A percentile compares a stretch with the other conserved stretches of the same genome.
Evolutionary conservation across 2,329 filamentous ascomycete species (phyloP).

Genomic region (Neurospora crassa): DNA sequence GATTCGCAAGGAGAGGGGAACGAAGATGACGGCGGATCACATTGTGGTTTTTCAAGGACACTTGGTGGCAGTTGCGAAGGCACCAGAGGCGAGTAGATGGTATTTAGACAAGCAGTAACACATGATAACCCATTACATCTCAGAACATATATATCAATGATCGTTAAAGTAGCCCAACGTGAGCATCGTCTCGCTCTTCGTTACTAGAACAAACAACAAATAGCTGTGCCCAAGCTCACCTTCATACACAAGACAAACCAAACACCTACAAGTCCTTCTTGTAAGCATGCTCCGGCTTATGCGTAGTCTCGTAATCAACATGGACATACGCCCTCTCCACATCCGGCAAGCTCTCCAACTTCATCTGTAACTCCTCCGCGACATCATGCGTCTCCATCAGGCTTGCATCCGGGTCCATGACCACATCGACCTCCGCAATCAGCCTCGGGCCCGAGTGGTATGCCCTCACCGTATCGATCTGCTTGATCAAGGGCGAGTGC

Average conservation of each 20-base stretch:
- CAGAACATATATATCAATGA: background rate
- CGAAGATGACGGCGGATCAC: background rate
- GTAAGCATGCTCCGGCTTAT: constrained; percentile 72
- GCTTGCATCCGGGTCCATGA: constrained; percentile 70
- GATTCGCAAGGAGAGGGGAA: background rate
- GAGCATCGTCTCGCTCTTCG: background rate
- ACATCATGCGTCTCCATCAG: constrained; percentile 81
- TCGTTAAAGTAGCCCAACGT: background rate
- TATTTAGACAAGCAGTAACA: background rate
- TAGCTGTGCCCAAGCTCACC: background rate
- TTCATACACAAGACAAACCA: background rate
- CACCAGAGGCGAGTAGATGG: background rate
- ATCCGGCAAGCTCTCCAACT: constrained; percentile 84
- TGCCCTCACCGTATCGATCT: constrained; percentile 90
- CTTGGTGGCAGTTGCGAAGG: too few species aligned
- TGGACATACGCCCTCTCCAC: constrained; percentile 94
- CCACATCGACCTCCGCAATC: constrained; percentile 92
- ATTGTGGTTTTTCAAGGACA: background rate
- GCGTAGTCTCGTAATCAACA: constrained; percentile 92
- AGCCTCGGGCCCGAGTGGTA: constrained; percentile 85
- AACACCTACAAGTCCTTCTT: constrained; percentile 49
- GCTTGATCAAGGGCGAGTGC: constrained; percentile 69
- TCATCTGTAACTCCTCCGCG: constrained; percentile 87
- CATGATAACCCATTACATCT: background rate
- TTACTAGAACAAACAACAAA: background rate